These are phyloP conservation scores for Penicillium odoratum DNA, from an alignment of 495 filamentous ascomycete species.

Conservation along the genomic window DNA sequence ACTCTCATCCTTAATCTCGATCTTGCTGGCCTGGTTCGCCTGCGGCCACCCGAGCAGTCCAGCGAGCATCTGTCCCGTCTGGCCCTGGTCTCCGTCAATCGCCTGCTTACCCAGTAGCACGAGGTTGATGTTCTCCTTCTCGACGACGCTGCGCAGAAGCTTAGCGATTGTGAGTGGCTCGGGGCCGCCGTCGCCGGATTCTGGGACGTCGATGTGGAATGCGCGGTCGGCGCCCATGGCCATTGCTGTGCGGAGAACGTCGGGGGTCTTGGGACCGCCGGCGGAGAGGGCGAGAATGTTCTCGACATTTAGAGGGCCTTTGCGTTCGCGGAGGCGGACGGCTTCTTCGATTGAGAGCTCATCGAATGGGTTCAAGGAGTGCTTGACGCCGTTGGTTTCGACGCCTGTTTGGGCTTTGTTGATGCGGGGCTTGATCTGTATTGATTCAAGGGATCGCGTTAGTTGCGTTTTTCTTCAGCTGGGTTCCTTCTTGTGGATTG, in stretches of 20 bases:
- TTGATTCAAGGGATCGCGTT: background rate
- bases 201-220: constrained; percentile 77
- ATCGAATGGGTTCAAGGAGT: constrained; percentile 98
- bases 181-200: constrained; percentile 52
- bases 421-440: constrained; percentile 93
- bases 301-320: constrained; percentile 57
- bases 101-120: constrained; percentile 96
- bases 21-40: constrained; percentile 86
- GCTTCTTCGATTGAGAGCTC: constrained; percentile 97
- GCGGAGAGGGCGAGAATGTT: constrained; percentile 90
- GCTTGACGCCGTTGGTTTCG: constrained; percentile 89
- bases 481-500: background rate
- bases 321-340: constrained; percentile 85
- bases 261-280: constrained; percentile 81
- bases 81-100: constrained; percentile 92
- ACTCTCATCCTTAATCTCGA: constrained; percentile 63
- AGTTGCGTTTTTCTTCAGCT: constrained; percentile 1
- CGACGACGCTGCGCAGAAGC: constrained; percentile 73
- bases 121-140: constrained; percentile 81
- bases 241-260: constrained; percentile 92
- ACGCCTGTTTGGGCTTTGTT: constrained; percentile 94
- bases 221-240: constrained; percentile 95
- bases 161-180: constrained; percentile 93
- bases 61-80: constrained; percentile 98
- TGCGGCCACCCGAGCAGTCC: constrained; percentile 89